A percentile compares a stretch with the other conserved stretches of the same genome.
phyloP scores from a whole-genome alignment of 2,329 filamentous ascomycete genomes.

The Fonsecaea pedrosoi region DNA sequence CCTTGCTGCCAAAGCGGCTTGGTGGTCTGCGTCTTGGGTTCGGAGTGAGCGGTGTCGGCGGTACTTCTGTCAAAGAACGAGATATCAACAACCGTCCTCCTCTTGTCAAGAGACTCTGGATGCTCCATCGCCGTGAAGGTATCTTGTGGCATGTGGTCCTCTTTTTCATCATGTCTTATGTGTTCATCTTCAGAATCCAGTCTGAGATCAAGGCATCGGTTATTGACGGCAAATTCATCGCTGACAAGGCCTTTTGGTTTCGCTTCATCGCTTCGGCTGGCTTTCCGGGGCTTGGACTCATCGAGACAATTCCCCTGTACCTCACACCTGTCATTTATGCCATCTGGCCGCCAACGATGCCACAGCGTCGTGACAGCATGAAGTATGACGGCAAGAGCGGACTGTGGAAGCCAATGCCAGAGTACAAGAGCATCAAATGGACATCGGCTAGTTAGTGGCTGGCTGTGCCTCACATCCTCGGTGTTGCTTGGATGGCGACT shows the following conservation, averaged over 20 bases:
- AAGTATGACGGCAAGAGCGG: slow-evolving; percentile 17
- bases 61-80: slow-evolving; percentile 29
- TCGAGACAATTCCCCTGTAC: slow-evolving; percentile 27
- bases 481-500: slow-evolving; percentile 19
- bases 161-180: slow-evolving; percentile 17
- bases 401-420: slow-evolving; percentile 20
- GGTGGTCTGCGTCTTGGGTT: slow-evolving; percentile 30
- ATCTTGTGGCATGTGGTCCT: slow-evolving; percentile 27
- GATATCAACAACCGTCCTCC: slow-evolving; percentile 18
- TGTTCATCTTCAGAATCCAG: slow-evolving; percentile 15
- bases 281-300: slow-evolving; percentile 29
- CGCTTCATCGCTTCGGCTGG: slow-evolving; percentile 25
- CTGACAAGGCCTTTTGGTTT: slow-evolving; percentile 25
- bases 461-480: slow-evolving; percentile 28
- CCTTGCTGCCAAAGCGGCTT: slow-evolving; percentile 22
- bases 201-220: slow-evolving; percentile 7
- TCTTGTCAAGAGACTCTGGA: slow-evolving; percentile 19
- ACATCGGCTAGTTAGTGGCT: slow-evolving; percentile 31
- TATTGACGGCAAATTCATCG: slow-evolving; percentile 4
- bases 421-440: slow-evolving; percentile 28
- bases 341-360: slow-evolving; percentile 36
- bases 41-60: slow-evolving; percentile 29
- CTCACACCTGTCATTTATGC: slow-evolving; percentile 32
- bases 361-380: slow-evolving; percentile 31
- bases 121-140: slow-evolving; percentile 30